Evolutionary conservation across 495 filamentous ascomycete genomes (phyloP).

Genomic region (Penicillium antarcticum): DNA sequence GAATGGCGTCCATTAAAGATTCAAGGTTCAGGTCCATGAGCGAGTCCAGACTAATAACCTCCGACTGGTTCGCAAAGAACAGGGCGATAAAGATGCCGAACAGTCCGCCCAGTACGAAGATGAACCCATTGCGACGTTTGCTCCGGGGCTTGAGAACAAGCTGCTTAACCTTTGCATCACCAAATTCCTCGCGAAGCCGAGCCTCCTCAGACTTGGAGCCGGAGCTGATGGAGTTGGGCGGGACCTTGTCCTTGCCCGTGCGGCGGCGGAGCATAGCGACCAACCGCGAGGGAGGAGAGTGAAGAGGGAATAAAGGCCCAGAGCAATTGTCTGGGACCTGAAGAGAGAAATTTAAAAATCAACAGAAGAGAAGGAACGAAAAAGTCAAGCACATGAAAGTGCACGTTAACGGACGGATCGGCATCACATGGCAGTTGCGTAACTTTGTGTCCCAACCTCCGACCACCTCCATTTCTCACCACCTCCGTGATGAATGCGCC

Average conservation of each 20-base stretch:
- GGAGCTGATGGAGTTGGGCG: constrained; percentile 11
- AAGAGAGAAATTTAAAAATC: constrained; percentile 3
- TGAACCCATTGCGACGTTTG: constrained; percentile 71
- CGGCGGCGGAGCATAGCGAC: constrained; percentile 43
- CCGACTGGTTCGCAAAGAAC: constrained; percentile 80
- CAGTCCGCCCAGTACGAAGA: constrained; percentile 79
- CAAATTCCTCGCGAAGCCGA: constrained; percentile 22
- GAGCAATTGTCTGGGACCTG: constrained; percentile 1
- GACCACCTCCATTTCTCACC: background rate
- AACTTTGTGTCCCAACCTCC: constrained; percentile 7
- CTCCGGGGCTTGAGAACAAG: constrained; percentile 49
- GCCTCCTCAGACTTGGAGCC: constrained; percentile 20
- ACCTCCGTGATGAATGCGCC: constrained; percentile 27
- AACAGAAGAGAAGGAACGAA: background rate
- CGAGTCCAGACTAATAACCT: constrained; percentile 77
- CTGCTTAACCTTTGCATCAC: constrained; percentile 31
- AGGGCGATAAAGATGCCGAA: constrained; percentile 79
- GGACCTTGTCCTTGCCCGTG: constrained; percentile 33
- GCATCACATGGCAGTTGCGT: constrained; percentile 37
- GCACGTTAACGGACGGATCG: constrained; percentile 19
- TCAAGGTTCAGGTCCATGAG: constrained; percentile 82
- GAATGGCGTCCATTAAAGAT: constrained; percentile 74
- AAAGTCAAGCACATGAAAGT: constrained; percentile 11
- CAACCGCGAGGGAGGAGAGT: constrained; percentile 12
- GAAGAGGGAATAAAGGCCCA: background rate